Evolutionary conservation across 306 rosid species (phyloP), one percentile per base, ranked within the genome.

Genomic region (Trichosanthes truncata): DNA sequence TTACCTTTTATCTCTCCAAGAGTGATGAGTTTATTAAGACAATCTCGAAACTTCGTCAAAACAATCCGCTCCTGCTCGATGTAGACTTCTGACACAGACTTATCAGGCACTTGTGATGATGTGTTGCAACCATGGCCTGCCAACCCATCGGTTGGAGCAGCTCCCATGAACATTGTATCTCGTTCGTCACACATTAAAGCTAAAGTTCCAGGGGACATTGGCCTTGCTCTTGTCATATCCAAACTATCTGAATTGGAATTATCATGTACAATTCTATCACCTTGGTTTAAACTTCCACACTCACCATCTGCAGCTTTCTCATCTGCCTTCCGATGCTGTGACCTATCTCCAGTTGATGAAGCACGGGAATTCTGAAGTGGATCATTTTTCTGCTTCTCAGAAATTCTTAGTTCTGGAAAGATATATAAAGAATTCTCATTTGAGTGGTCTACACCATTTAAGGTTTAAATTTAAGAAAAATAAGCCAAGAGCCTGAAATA

Each of bases 141-240:
- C 61, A 81, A 76, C 74, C 89, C 85, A 79, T 79, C 78, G 29
- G 95, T 90, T 51, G 90, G 85, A 82, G 90, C 79, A 14, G 96
- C 81, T 84, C 90, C 81, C 94, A 88, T 85, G 86, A 91, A 96
- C 89, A 92, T 82, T 31, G 94, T 86, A 83, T 96, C 98, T 85
- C 81, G 87, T 88, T 96, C 97, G 26, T 96, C 94, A 71, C 99
- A 96, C 99, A 96, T 93, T 90, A 96, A 89, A 41, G 98, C 97
- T 85, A 96, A 85, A 78, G 99, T 96, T 82, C 93, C 97, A n/a
- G 98, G 99, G 84, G 99, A 96, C 96, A 91, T 90, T 41, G 98
- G 90, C 86, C 94, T 91, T 83, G 83, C 88, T 82, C 83, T 86
- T 4, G 88, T 80, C 80, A 79, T 85, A 76, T 94, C 90, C 59